Evolutionary conservation across 768 basidiomycete genomes (phyloP).

Genomic region (Leccinum pellstonianum): DNA sequence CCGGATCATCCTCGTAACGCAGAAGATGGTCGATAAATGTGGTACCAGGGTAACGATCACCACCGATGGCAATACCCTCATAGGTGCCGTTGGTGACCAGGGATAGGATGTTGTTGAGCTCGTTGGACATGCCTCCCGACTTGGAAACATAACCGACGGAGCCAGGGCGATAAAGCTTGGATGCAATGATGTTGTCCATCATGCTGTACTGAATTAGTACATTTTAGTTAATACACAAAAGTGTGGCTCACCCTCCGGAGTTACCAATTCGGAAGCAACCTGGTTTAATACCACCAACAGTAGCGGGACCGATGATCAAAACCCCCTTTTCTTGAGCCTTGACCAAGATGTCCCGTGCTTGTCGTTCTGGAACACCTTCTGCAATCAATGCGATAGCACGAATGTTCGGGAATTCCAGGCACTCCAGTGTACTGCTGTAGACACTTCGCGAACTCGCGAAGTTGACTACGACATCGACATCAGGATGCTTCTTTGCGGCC

Average conservation of each 20-base stretch:
- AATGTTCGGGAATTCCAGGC: conserved; percentile 52
- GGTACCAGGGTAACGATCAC: conserved; percentile 97
- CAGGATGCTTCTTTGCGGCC: conserved; percentile 91
- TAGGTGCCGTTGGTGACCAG: conserved; percentile 97
- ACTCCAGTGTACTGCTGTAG: conserved; percentile 92
- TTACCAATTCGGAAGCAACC: conserved; percentile 99
- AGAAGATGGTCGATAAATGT: conserved; percentile 99
- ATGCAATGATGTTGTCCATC: conserved; percentile 99
- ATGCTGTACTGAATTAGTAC: conserved; percentile 50
- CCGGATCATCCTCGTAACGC: conserved; percentile 94
- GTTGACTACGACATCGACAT: conserved; percentile 98
- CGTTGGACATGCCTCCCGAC: conserved; percentile 99
- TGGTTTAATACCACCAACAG: conserved; percentile 99
- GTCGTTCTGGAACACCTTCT: conserved; percentile 97
- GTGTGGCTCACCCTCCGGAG: conserved; percentile 77
- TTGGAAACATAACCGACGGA: conserved; percentile 99
- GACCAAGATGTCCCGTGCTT: conserved; percentile 94
- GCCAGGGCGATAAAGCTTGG: conserved; percentile 96
- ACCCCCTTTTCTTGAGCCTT: conserved; percentile 82
- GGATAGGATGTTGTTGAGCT: conserved; percentile 99
- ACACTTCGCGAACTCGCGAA: conserved; percentile 94
- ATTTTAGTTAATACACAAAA: neutral
- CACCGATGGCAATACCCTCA: conserved; percentile 99
- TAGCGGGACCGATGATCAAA: conserved; percentile 94
- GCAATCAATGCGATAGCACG: conserved; percentile 86